Base-by-base conservation (phyloP, 2,329 filamentous ascomycete genomes). In the Pezizomycotina sp. region DNA sequence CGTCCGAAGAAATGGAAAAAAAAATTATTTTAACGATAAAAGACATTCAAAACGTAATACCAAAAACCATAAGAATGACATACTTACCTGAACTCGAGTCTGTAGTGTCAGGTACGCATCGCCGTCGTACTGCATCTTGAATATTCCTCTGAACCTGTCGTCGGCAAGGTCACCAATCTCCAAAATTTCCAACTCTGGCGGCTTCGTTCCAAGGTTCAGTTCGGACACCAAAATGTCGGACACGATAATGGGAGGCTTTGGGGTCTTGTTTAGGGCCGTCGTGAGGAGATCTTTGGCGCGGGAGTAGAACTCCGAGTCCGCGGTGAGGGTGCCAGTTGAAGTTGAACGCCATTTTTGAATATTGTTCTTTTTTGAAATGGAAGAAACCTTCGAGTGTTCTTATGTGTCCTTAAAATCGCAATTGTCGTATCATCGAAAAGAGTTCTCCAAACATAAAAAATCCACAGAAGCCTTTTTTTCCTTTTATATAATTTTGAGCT, bases 291-390 rank as follows among this genome's bases (percentile, higher is more conserved):
- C 84, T 58, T 84, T 79, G 33, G 89, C 86, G 51, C 83, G 77
- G 56, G 78, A 72, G 61, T 86, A 86, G 60, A 89, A 89, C 51
- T 74, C 71, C 54, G 81, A 86, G 63, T 95, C 89, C 55, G 86
- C 86, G 62, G 91, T 89, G 49, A 98, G 89, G 89, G 70, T 83
- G 92, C 89, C 89, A 98, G 81, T 95, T 95, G 79, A 98, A 98
- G 68, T 95, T 95, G 78, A 98, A 98, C 51, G 89, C 89, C 89
- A 98, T 98, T 42, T 36, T 36, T 36, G 40, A 29, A 8, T 10
- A n/a, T n/a, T n/a, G n/a, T n/a, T n/a, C n/a, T n/a, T n/a, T n/a
- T n/a, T n/a, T n/a, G n/a, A n/a, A n/a, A n/a, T n/a, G n/a, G n/a
- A n/a, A n/a, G n/a, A n/a, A n/a, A n/a, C n/a, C n/a, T n/a, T n/a